These are phyloP conservation scores for Lineolata rhizophorae DNA, from an alignment of 495 filamentous ascomycete genomes.

Conservation along the genomic window DNA sequence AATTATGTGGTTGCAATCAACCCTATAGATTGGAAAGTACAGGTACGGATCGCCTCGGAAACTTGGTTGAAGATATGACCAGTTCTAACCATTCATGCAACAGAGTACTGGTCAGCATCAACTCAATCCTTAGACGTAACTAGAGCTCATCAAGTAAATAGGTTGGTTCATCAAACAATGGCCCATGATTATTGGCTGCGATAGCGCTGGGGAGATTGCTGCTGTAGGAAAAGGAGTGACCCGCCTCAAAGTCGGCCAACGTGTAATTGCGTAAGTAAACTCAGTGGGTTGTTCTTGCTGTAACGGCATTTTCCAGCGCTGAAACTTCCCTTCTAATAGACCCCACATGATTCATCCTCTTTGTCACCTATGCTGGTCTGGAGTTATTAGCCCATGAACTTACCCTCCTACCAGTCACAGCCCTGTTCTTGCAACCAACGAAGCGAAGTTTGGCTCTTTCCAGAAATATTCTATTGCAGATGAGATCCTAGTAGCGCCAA, in stretches of 20 bases:
- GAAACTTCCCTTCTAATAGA: neutral
- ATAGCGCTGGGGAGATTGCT: slow-evolving; percentile 23
- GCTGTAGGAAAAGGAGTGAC: slow-evolving; percentile 20
- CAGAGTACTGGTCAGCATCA: neutral
- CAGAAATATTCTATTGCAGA: slow-evolving; percentile 24
- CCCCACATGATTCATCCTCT: too few relatives aligned
- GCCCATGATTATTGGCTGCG: slow-evolving; percentile 21
- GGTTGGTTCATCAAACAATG: slow-evolving; percentile 18
- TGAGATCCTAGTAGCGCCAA: slow-evolving; percentile 17
- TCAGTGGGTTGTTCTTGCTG: too few relatives aligned
- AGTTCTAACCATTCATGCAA: neutral
- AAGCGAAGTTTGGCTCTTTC: slow-evolving; percentile 20
- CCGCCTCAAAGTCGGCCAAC: slow-evolving; percentile 23
- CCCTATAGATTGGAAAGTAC: slow-evolving; percentile 22
- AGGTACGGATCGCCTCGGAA: neutral
- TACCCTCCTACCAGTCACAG: slow-evolving; percentile 10
- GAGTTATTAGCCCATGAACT: neutral
- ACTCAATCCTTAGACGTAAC: neutral
- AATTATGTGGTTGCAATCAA: slow-evolving; percentile 20
- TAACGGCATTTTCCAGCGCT: neutral
- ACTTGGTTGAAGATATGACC: neutral
- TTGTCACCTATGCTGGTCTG: neutral
- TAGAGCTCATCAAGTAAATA: neutral
- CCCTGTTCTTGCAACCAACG: slow-evolving; percentile 11
- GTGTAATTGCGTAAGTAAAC: slow-evolving; percentile 18